Conservation (phyloP, 179 eudicot genomes). For the Corrigiola litoralis region DNA sequence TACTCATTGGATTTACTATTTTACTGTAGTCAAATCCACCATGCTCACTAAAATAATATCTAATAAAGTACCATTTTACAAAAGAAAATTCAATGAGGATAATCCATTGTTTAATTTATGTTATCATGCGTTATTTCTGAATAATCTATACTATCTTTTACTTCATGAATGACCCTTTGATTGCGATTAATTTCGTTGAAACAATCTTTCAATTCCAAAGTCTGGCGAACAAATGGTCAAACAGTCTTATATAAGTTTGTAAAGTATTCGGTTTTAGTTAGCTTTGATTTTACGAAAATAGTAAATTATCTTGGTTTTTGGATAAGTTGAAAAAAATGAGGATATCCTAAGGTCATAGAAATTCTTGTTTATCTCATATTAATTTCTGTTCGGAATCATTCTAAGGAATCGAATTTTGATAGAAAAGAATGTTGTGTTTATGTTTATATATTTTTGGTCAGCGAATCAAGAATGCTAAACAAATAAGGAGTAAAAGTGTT, state of each 20-base stretch:
- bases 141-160: too few relatives aligned
- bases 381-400: conserved; percentile 9
- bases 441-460: not conserved
- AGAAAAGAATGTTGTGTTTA: not conserved
- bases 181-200: too few relatives aligned
- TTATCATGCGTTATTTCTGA: not conserved
- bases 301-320: not conserved
- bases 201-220: too few relatives aligned
- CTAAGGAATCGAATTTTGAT: conserved; percentile 1
- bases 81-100: too few relatives aligned
- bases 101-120: not conserved
- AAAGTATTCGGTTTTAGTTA: too few relatives aligned
- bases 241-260: not conserved
- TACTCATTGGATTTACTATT: not conserved
- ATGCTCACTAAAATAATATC: too few relatives aligned
- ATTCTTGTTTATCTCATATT: conserved; percentile 9
- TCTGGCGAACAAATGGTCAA: too few relatives aligned
- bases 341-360: conserved; percentile 6
- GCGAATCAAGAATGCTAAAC: conserved; percentile 15
- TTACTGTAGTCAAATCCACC: too few relatives aligned
- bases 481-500: conserved; percentile 2
- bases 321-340: conserved; percentile 12
- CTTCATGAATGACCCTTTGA: too few relatives aligned
- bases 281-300: not conserved
- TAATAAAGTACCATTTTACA: too few relatives aligned